These are phyloP conservation scores for Globisporangium emineosum DNA, from an alignment of 352 stramenopile species.

Conservation along the genomic window DNA sequence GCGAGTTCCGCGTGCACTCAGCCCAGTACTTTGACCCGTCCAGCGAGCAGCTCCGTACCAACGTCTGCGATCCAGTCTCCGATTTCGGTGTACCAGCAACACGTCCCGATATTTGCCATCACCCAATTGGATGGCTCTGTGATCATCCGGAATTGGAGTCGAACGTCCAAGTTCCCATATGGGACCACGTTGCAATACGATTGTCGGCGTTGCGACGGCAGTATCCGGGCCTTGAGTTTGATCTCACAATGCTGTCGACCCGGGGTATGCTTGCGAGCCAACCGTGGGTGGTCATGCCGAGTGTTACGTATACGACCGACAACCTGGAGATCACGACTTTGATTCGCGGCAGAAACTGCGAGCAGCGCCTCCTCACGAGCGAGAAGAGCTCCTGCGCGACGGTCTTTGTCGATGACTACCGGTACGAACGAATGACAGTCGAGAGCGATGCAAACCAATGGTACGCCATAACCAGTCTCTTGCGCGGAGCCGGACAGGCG, in stretches of 20 bases:
- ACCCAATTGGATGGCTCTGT: slow-evolving; percentile 24
- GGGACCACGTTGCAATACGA: slow-evolving; percentile 33
- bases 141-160: slow-evolving; percentile 21
- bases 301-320: slow-evolving; percentile 8
- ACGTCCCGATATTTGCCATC: slow-evolving; percentile 4
- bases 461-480: slow-evolving; percentile 21
- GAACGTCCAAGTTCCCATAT: slow-evolving; percentile 18
- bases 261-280: slow-evolving; percentile 16
- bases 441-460: slow-evolving; percentile 35
- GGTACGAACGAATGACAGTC: slow-evolving; percentile 44
- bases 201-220: slow-evolving; percentile 19
- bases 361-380: background rate
- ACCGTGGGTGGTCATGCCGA: slow-evolving; percentile 6
- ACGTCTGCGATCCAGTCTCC: slow-evolving; percentile 22
- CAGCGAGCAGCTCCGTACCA: slow-evolving; percentile 13
- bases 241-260: slow-evolving; percentile 25
- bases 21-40: slow-evolving; percentile 19
- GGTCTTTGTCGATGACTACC: slow-evolving; percentile 47
- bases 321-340: slow-evolving; percentile 31
- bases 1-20: slow-evolving; percentile 23
- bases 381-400: slow-evolving; percentile 20
- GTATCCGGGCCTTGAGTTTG: slow-evolving; percentile 29
- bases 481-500: slow-evolving; percentile 30
- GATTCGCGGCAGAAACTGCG: slow-evolving; percentile 28
- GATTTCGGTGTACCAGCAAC: background rate